Conservation (phyloP, 1,284 basidiomycete genomes). For the Ustilago curta region DNA sequence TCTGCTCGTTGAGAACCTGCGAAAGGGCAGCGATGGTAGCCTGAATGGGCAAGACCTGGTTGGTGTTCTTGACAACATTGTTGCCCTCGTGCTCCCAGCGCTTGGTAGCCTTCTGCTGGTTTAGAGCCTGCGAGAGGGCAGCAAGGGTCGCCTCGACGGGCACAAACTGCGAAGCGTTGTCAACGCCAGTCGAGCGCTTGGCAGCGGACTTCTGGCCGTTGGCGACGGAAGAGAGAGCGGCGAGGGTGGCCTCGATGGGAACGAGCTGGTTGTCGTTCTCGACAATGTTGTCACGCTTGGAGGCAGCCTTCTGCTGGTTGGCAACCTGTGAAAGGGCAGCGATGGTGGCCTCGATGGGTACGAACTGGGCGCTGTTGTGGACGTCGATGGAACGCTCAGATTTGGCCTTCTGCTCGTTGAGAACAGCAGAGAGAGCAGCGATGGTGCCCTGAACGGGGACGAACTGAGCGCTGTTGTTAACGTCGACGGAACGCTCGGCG, state of each 20-base stretch:
- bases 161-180: conserved; percentile 31
- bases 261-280: conserved; percentile 40
- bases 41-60: conserved; percentile 17
- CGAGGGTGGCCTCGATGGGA: conserved; percentile 41
- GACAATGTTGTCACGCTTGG: conserved; percentile 30
- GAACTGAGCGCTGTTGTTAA: conserved; percentile 45
- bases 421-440: conserved; percentile 31
- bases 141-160: conserved; percentile 31
- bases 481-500: conserved; percentile 32
- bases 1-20: conserved; percentile 28
- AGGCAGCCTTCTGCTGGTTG: conserved; percentile 33
- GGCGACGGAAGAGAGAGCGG: conserved; percentile 30
- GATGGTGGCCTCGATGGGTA: conserved; percentile 40
- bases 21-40: conserved; percentile 29
- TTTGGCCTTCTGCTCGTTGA: conserved; percentile 29
- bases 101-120: conserved; percentile 30
- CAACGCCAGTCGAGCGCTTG: conserved; percentile 9
- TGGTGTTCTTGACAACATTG: conserved; percentile 18
- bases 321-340: conserved; percentile 41
- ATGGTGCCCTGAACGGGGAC: conserved; percentile 38
- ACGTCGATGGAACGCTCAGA: conserved; percentile 24
- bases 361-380: conserved; percentile 29
- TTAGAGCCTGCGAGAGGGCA: conserved; percentile 30
- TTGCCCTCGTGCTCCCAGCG: conserved; percentile 16
- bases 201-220: conserved; percentile 24